These are phyloP conservation scores for Cercospora sp. DNA, from an alignment of 2,329 filamentous ascomycete species.

Conservation along the genomic window DNA sequence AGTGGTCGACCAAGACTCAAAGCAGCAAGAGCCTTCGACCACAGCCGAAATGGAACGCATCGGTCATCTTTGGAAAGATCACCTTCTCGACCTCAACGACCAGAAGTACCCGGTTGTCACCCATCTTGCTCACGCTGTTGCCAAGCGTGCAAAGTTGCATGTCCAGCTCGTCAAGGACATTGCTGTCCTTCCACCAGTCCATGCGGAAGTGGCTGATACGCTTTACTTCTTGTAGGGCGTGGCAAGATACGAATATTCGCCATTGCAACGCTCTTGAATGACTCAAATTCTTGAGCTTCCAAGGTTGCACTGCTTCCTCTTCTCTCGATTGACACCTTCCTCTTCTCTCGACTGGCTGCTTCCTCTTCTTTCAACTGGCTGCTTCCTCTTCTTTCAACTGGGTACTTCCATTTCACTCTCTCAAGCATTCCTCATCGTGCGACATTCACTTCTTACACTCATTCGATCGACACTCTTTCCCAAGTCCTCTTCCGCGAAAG, in stretches of 20 bases:
- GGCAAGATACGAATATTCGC: neutral
- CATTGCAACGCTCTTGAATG: neutral
- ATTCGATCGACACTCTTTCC: constrained; percentile 1
- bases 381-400: no score
- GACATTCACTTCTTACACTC: constrained; percentile 18
- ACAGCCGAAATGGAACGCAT: constrained; percentile 6
- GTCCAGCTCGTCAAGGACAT: neutral
- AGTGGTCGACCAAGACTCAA: neutral
- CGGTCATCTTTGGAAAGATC: constrained; percentile 9
- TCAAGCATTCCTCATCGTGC: neutral
- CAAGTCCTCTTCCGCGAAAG: constrained; percentile 18
- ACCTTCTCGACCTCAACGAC: constrained; percentile 12
- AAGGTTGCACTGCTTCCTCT: neutral
- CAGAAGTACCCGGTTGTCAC: constrained; percentile 21
- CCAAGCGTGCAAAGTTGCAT: constrained; percentile 17
- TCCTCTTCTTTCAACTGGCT: neutral
- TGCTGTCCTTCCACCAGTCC: neutral
- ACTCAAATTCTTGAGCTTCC: neutral
- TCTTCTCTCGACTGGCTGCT: neutral
- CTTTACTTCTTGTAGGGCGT: constrained; percentile 22
- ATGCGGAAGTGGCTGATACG: constrained; percentile 7
- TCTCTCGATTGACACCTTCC: neutral
- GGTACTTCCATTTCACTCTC: neutral
- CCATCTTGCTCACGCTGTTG: constrained; percentile 17
- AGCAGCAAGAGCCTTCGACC: neutral